Evolutionary conservation across 495 filamentous ascomycete genomes (phyloP), one percentile per base, ranked within the genome.

Genomic region (Parachaetomium inaequale): DNA sequence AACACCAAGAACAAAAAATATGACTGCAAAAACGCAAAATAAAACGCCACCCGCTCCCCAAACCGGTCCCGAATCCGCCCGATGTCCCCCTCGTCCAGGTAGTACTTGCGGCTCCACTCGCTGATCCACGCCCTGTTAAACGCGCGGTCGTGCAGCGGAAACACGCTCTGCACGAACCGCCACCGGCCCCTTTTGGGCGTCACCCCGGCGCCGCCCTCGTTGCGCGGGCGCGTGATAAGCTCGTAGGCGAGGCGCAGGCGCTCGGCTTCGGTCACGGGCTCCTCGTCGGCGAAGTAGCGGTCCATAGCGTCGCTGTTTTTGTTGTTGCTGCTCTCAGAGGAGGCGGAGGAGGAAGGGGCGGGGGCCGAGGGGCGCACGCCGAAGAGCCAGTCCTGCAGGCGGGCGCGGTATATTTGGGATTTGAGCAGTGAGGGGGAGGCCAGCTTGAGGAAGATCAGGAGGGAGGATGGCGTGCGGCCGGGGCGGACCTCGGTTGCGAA

Each of bases 321-420:
- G 40, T 4, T 7, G 40, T 21, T 31, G 38, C 3, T 29, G 25
- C 8, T 17, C 25, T 26, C 34, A 34, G 50, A 32, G 50, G 45
- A 49, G 2, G 55, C 85, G 78, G 31, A 87, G 87, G 58, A 92
- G 86, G 71, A 31, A 17, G 31, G 86, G 85, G 59, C 89, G 1
- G 93, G 95, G 31, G 93, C 88, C 17, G 82, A 80, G 63, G 87
- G 80, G 45, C 92, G 87, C 40, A 97, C 88, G 34, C 94, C 92
- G 76, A 93, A 88, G 28, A 98, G 87, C 94, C 94, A 98, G 78
- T 98, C 95, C 68, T 92, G 91, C 50, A 97, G 87, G 54, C 94
- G 92, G 67, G 68, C 66, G 50, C 85, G 83, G 67, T 92, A 90
- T 57, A 90, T 83, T 52, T 88, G 84, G 47, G 73, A 75, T 59